Conservation (phyloP, 129 eudicot genomes). For the Apium graveolens region DNA sequence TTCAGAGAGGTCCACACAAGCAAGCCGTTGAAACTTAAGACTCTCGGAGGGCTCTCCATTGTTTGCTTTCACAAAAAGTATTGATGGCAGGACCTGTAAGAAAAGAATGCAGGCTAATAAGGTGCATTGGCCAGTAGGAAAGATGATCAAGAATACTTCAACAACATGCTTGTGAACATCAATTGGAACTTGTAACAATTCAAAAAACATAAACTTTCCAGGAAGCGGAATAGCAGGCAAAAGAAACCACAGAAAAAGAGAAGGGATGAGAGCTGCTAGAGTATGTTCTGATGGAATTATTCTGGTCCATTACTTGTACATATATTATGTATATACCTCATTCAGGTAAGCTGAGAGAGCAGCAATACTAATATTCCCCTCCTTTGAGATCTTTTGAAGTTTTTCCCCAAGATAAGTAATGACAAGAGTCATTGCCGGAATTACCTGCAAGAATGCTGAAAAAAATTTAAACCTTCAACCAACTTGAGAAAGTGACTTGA, state of each 20-base stretch:
- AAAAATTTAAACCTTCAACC: slow-evolving; percentile 7
- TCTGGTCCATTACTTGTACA: background rate
- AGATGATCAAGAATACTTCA: background rate
- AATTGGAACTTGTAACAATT: background rate
- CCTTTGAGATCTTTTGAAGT: slow-evolving; percentile 64
- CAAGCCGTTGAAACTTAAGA: slow-evolving; percentile 64
- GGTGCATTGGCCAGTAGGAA: background rate
- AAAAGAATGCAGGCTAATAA: slow-evolving; percentile 17
- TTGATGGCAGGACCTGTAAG: slow-evolving; percentile 74
- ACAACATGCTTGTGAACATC: background rate
- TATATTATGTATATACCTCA: slow-evolving; percentile 40
- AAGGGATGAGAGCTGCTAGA: background rate
- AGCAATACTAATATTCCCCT: slow-evolving; percentile 69
- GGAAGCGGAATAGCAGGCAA: background rate
- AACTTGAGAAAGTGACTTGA: background rate
- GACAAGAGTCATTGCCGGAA: slow-evolving; percentile 60
- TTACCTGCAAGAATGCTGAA: slow-evolving; percentile 45
- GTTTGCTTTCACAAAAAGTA: slow-evolving; percentile 88
- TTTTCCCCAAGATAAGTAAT: slow-evolving; percentile 66
- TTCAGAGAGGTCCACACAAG: slow-evolving; percentile 46
- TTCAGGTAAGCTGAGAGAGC: slow-evolving; percentile 78
- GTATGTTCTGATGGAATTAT: background rate
- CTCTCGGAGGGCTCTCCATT: slow-evolving; percentile 65
- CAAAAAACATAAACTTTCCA: background rate
- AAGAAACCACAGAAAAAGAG: background rate